Evolutionary conservation across 1,284 basidiomycete species (phyloP).

Genomic region (Sutorius eximius): DNA sequence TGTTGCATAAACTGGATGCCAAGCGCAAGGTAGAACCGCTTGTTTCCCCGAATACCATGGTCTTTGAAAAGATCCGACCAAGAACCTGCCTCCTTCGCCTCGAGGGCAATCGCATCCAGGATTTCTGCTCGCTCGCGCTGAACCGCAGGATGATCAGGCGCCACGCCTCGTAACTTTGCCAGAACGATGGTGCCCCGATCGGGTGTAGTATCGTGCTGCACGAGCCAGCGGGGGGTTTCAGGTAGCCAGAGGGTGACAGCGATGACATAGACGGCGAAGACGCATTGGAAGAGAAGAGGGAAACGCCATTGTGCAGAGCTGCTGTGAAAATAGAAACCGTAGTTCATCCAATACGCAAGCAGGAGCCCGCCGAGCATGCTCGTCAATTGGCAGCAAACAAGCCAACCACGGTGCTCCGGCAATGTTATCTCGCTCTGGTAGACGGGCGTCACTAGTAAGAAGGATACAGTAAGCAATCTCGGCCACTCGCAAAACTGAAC

Average conservation of each 20-base stretch:
- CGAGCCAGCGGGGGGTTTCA: slow-evolving; percentile 19
- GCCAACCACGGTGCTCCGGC: slow-evolving; percentile 19
- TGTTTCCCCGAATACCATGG: slow-evolving; percentile 11
- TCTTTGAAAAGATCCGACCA: slow-evolving; percentile 17
- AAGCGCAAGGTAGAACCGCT: slow-evolving; percentile 16
- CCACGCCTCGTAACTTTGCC: slow-evolving; percentile 13
- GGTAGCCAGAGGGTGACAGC: slow-evolving; percentile 15
- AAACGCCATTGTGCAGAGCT: slow-evolving; percentile 17
- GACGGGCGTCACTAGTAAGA: slow-evolving; percentile 11
- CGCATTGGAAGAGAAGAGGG: slow-evolving; percentile 15
- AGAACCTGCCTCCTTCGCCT: slow-evolving; percentile 11
- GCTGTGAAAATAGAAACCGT: slow-evolving; percentile 17
- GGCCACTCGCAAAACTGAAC: not conserved
- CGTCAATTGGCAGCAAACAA: slow-evolving; percentile 17
- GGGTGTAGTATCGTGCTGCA: slow-evolving; percentile 12
- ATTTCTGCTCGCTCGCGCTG: slow-evolving; percentile 13
- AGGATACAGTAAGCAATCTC: not conserved
- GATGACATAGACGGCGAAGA: slow-evolving; percentile 18
- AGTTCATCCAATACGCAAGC: slow-evolving; percentile 20
- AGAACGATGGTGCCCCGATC: slow-evolving; percentile 14
- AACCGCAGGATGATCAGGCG: slow-evolving; percentile 5
- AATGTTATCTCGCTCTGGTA: slow-evolving; percentile 19
- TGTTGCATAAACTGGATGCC: slow-evolving; percentile 21
- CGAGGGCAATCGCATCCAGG: slow-evolving; percentile 11
- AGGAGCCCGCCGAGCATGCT: slow-evolving; percentile 15